Percentiles rank a stretch among this genome's conserved stretches.
Evolutionary conservation across 768 basidiomycete genomes (phyloP).

Genomic region (Calocera viscosa): DNA sequence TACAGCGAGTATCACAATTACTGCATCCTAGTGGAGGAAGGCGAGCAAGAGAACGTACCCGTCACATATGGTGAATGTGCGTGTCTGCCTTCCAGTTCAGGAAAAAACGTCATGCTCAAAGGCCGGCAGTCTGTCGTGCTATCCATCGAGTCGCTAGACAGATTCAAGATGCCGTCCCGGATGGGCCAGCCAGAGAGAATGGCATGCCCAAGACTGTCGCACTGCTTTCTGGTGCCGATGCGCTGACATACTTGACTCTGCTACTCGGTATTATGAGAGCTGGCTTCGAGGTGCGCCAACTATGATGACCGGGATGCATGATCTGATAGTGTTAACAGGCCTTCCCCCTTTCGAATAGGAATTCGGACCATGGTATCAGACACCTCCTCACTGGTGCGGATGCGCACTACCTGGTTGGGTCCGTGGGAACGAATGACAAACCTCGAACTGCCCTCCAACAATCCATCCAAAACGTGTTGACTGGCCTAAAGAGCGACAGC

Average conservation of each 20-base stretch:
- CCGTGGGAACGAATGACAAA: neutral
- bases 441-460: neutral
- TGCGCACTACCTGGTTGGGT: neutral
- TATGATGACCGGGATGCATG: no score
- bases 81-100: neutral
- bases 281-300: neutral
- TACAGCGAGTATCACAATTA: neutral
- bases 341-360: neutral
- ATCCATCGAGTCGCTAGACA: neutral
- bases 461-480: neutral
- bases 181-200: neutral
- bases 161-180: neutral
- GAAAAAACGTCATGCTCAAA: neutral
- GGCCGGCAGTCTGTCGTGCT: neutral
- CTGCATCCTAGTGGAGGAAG: neutral
- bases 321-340: neutral
- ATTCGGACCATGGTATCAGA: neutral
- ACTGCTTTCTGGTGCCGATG: neutral
- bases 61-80: neutral
- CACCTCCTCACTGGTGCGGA: neutral
- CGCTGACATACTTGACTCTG: neutral
- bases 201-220: conserved; percentile 5
- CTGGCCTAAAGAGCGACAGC: neutral
- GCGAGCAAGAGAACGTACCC: neutral
- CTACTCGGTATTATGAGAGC: neutral